Percentiles rank a stretch among this genome's conserved stretches.
These are phyloP conservation scores for Pyronema domesticum DNA, from an alignment of 495 filamentous ascomycete genomes.

Conservation along the genomic window DNA sequence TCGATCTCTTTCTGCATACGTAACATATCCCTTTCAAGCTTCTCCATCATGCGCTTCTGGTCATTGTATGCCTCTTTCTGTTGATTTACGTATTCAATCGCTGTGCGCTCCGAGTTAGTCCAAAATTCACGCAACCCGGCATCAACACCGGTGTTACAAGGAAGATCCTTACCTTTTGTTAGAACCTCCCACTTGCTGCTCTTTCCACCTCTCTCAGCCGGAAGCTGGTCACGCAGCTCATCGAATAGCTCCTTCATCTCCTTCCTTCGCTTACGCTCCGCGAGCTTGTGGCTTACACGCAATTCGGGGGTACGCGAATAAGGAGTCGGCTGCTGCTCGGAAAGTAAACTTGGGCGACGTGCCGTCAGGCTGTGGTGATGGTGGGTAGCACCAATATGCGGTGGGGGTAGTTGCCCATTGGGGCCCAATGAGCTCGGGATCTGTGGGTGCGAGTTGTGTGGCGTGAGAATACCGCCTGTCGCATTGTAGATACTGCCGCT, in stretches of 20 bases:
- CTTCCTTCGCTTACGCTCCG: constrained; percentile 83
- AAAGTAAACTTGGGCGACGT: background rate
- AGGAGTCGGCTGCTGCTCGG: constrained; percentile 27
- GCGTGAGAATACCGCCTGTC: constrained; percentile 11
- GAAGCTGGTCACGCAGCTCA: constrained; percentile 59
- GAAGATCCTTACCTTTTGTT: constrained; percentile 55
- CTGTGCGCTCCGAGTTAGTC: constrained; percentile 11
- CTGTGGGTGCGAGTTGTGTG: constrained; percentile 2
- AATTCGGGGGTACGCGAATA: constrained; percentile 92
- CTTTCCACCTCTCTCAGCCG: constrained; percentile 74
- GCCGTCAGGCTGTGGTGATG: constrained; percentile 1
- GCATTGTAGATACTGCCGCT: constrained; percentile 23
- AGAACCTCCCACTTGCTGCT: constrained; percentile 98
- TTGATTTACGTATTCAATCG: constrained; percentile 23
- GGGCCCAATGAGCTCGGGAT: constrained; percentile 1
- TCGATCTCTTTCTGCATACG: constrained; percentile 21
- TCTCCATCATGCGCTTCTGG: constrained; percentile 8
- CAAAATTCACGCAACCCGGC: background rate
- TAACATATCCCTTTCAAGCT: constrained; percentile 11
- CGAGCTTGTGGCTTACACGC: constrained; percentile 87
- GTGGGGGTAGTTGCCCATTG: background rate
- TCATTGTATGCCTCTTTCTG: constrained; percentile 2
- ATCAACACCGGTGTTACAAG: background rate
- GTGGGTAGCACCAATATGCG: background rate
- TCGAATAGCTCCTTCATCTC: constrained; percentile 99